Evolutionary conservation across 2,329 filamentous ascomycete species (phyloP).

Genomic region (Periconia sp.): DNA sequence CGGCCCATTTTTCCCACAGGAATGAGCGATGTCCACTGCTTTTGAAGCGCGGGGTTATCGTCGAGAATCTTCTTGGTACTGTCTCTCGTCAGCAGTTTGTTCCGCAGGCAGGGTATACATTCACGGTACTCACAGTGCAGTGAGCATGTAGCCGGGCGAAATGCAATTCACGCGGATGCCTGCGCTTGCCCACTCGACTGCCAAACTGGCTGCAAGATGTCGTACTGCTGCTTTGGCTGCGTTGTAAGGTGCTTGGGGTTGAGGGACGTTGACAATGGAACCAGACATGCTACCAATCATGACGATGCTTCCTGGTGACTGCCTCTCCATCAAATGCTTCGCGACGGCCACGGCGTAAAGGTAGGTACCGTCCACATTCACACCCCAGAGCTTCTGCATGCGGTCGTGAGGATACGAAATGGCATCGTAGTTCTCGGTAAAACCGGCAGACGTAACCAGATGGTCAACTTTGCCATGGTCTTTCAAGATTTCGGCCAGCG

Average conservation of each 20-base stretch:
- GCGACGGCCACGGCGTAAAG: slow-evolving; percentile 83
- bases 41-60: slow-evolving; percentile 85
- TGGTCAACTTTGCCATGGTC: slow-evolving; percentile 84
- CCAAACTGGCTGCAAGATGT: slow-evolving; percentile 82
- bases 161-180: slow-evolving; percentile 95
- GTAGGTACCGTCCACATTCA: slow-evolving; percentile 93
- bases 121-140: slow-evolving; percentile 69
- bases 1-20: slow-evolving; percentile 92
- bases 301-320: slow-evolving; percentile 80
- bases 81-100: slow-evolving; percentile 1
- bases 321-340: slow-evolving; percentile 82
- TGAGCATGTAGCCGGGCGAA: slow-evolving; percentile 94
- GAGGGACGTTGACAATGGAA: slow-evolving; percentile 89
- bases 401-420: slow-evolving; percentile 88
- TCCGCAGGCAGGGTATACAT: not conserved
- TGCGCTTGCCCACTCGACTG: slow-evolving; percentile 88
- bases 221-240: slow-evolving; percentile 89
- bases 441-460: slow-evolving; percentile 93
- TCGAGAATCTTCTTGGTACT: slow-evolving; percentile 93
- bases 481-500: slow-evolving; percentile 69
- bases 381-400: slow-evolving; percentile 89
- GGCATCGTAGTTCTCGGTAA: slow-evolving; percentile 94
- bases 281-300: slow-evolving; percentile 97
- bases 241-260: slow-evolving; percentile 92
- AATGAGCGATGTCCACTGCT: slow-evolving; percentile 89